Evolutionary conservation across 148 eudicot genomes (phyloP).

Genomic region (Rhododendron williamsianum): DNA sequence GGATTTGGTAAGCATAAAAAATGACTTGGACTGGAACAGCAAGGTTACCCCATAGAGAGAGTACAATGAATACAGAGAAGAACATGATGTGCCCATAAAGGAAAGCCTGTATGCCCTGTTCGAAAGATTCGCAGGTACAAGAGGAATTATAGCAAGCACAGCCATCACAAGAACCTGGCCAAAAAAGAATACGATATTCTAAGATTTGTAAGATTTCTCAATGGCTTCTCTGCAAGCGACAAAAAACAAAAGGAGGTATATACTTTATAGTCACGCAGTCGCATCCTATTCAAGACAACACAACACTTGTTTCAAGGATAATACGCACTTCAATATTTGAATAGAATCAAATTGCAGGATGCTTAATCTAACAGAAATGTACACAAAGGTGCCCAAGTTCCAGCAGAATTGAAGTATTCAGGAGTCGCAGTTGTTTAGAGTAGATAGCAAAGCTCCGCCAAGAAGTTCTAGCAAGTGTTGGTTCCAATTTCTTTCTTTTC

Average conservation of each 20-base stretch:
- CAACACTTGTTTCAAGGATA: not conserved
- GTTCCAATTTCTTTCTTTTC: not conserved
- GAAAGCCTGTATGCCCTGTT: conserved; percentile 83
- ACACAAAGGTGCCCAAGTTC: not conserved
- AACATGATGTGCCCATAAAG: conserved; percentile 81
- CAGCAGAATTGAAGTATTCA: not conserved
- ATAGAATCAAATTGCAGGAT: not conserved
- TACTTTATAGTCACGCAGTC: not conserved
- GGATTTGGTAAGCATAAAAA: conserved; percentile 3
- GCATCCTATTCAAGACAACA: not conserved
- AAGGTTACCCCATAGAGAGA: conserved; percentile 86
- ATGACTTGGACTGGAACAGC: conserved; percentile 4
- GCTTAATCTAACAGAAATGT: not conserved
- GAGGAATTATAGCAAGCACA: conserved; percentile 72
- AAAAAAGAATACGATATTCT: not conserved
- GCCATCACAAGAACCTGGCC: conserved; percentile 87
- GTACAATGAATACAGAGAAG: conserved; percentile 85
- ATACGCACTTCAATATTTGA: not conserved
- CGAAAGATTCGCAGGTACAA: conserved; percentile 66
- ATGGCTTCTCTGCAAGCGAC: not conserved
- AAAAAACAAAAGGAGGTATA: not conserved
- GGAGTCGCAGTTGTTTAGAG: not conserved
- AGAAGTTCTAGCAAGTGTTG: not conserved
- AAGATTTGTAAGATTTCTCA: not conserved
- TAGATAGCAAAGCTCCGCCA: not conserved